Percentiles rank a stretch among this genome's conserved stretches.
These are phyloP conservation scores for Linum lewisii DNA, from an alignment of 345 rosid genomes.

Conservation along the genomic window DNA sequence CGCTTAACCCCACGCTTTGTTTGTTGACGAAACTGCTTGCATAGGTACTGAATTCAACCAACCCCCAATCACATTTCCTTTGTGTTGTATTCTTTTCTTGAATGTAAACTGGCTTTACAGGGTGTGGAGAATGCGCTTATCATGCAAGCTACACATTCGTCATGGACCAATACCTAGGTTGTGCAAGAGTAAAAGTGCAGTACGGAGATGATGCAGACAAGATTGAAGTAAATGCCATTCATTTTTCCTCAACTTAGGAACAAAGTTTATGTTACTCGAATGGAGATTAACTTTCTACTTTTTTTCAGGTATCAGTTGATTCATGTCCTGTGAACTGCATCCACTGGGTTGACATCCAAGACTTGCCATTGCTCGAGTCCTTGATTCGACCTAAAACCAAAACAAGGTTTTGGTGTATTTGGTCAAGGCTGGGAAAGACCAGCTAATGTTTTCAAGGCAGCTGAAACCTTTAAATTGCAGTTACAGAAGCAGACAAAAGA, in stretches of 20 bases:
- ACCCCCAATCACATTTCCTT: neutral
- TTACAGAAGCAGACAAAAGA: constrained; percentile 20
- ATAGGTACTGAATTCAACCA: constrained; percentile 22
- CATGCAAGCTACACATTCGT: constrained; percentile 49
- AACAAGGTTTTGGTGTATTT: constrained; percentile 43
- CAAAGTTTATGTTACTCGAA: too few relatives aligned
- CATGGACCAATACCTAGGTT: constrained; percentile 38
- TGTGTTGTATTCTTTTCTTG: neutral
- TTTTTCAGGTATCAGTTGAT: constrained; percentile 38
- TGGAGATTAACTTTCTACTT: neutral
- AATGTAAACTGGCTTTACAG: constrained; percentile 20
- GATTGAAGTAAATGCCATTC: constrained; percentile 30
- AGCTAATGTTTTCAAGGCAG: constrained; percentile 40
- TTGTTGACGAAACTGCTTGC: constrained; percentile 52
- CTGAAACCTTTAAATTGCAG: constrained; percentile 37
- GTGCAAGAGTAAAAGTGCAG: constrained; percentile 52
- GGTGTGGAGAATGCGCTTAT: constrained; percentile 54
- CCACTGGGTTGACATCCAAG: constrained; percentile 45
- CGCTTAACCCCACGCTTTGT: constrained; percentile 46
- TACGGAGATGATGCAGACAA: constrained; percentile 38
- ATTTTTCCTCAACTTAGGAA: too few relatives aligned
- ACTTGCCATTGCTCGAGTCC: constrained; percentile 44
- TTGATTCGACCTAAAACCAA: constrained; percentile 35
- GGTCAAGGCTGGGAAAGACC: constrained; percentile 63
- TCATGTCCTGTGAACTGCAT: constrained; percentile 67